Evolutionary conservation across 1,284 basidiomycete species (phyloP).

Genomic region (Tremellales sp.): DNA sequence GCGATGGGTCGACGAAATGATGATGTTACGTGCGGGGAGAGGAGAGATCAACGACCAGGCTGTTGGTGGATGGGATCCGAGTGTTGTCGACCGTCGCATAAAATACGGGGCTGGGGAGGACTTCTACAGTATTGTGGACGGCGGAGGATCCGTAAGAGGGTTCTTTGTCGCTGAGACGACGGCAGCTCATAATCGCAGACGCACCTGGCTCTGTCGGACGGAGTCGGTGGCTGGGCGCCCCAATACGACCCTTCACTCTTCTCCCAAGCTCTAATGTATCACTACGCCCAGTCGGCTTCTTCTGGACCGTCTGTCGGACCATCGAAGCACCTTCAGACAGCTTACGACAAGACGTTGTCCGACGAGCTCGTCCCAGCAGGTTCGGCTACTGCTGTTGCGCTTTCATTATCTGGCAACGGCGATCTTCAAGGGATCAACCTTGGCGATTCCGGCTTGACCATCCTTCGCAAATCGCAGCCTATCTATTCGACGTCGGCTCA

Average conservation of each 20-base stretch:
- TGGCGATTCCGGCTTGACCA: constrained; percentile 47
- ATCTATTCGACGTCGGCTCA: constrained; percentile 36
- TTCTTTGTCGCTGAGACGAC: not conserved
- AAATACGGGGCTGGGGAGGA: constrained; percentile 46
- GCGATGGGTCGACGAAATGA: constrained; percentile 36
- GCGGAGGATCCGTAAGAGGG: constrained; percentile 12
- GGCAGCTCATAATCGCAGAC: too few relatives aligned
- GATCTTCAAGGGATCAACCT: constrained; percentile 50
- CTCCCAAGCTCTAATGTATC: constrained; percentile 52
- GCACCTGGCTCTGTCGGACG: constrained; percentile 52
- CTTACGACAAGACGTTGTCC: constrained; percentile 49
- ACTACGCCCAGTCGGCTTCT: constrained; percentile 39
- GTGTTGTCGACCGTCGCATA: constrained; percentile 15
- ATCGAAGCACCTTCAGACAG: constrained; percentile 46
- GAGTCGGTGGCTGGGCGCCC: constrained; percentile 56
- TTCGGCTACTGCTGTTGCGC: constrained; percentile 51
- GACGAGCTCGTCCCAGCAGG: constrained; percentile 50
- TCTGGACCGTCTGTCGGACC: constrained; percentile 30
- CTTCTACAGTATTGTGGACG: constrained; percentile 34
- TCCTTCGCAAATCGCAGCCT: constrained; percentile 40
- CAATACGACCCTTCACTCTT: constrained; percentile 55
- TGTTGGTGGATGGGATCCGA: constrained; percentile 31
- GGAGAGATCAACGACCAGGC: constrained; percentile 28
- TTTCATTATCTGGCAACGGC: constrained; percentile 45
- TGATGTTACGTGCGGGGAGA: constrained; percentile 33